Percentiles rank a stretch among this genome's conserved stretches.
These are phyloP conservation scores for Lachancea waltii DNA, from an alignment of 805 yeast species.

Conservation along the genomic window DNA sequence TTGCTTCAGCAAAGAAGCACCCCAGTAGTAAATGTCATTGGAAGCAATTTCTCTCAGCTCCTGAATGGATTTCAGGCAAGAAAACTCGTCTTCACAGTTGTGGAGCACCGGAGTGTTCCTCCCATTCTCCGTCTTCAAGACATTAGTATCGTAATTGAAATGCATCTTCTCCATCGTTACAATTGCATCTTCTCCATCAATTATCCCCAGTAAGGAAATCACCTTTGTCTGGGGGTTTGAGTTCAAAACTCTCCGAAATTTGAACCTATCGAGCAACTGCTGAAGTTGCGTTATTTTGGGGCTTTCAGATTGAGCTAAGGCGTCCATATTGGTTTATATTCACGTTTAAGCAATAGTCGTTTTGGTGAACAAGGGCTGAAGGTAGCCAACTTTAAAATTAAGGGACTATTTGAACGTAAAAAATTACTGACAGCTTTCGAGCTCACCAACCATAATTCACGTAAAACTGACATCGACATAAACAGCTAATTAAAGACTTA, in stretches of 20 bases:
- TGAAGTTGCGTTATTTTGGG: not conserved
- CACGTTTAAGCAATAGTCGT: too few species aligned
- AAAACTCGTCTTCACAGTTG: conserved; percentile 26
- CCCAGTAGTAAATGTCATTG: conserved; percentile 88
- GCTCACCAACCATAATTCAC: too few species aligned
- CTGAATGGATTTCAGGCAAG: conserved; percentile 28
- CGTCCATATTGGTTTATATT: not conserved
- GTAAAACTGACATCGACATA: too few species aligned
- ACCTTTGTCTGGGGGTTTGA: conserved; percentile 63
- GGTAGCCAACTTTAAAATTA: too few species aligned
- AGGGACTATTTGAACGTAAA: too few species aligned
- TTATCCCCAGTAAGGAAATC: conserved; percentile 61
- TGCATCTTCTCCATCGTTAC: conserved; percentile 67
- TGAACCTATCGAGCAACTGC: conserved; percentile 37
- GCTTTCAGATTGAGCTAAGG: conserved; percentile 1
- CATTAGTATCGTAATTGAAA: conserved; percentile 37
- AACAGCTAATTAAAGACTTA: too few species aligned
- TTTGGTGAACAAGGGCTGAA: too few species aligned
- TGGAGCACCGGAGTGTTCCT: conserved; percentile 18
- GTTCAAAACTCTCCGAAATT: conserved; percentile 41
- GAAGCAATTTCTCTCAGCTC: conserved; percentile 39
- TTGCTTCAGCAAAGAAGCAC: conserved; percentile 45
- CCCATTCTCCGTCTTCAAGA: conserved; percentile 10
- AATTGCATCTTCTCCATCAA: conserved; percentile 57
- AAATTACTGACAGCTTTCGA: too few species aligned